Base-by-base conservation (phyloP, 371 early-diverging fungal species). In the Apophysomyces sp. region DNA sequence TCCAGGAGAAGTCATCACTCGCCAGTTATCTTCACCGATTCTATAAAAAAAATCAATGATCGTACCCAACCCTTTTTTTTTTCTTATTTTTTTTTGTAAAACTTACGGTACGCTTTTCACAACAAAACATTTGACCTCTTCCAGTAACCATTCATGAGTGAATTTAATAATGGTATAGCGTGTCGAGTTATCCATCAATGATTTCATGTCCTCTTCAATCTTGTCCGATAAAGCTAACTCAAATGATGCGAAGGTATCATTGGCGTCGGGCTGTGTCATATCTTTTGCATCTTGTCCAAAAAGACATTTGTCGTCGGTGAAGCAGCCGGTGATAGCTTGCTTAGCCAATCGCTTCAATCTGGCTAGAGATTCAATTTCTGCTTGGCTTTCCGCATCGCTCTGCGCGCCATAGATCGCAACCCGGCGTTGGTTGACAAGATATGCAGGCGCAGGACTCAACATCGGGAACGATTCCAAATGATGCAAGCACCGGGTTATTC, bases 11-110 rank as follows among this genome's bases (percentile, higher is more conserved):
- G 92, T 89, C 72, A 90, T 88, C 32, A 88, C 90, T 52, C 88
- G 78, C 93, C 93, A 94, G 61, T 94, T 94, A 62, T 91, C 88
- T 57, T 83, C 87, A 13, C 90, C 91, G 34, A 94, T 88, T 37
- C 84, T 84, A 56, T 6, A 58, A 31, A 30, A 54, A 34, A 15
- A 1, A 34, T 37, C 37, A 11, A 13, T 37, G n/a, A n/a, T 9
- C 11, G 11, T 2, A 37, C n/a, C 4, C 8, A 34, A 15, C 21
- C 28, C 32, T n/a, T n/a, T n/a, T n/a, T n/a, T n/a, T n/a, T n/a
- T n/a, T n/a, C n/a, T n/a, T n/a, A n/a, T n/a, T n/a, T n/a, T n/a
- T n/a, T 39, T 26, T 15, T 37, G 0, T 16, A 52, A 0, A 16
- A 71, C 77, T 73, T 74, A 80, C 77, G 75, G 77, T 24, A 90